Percentiles rank a stretch among this genome's conserved stretches.
phyloP scores from a whole-genome alignment of 73 alveolate species.

The Uronychia setigera region DNA sequence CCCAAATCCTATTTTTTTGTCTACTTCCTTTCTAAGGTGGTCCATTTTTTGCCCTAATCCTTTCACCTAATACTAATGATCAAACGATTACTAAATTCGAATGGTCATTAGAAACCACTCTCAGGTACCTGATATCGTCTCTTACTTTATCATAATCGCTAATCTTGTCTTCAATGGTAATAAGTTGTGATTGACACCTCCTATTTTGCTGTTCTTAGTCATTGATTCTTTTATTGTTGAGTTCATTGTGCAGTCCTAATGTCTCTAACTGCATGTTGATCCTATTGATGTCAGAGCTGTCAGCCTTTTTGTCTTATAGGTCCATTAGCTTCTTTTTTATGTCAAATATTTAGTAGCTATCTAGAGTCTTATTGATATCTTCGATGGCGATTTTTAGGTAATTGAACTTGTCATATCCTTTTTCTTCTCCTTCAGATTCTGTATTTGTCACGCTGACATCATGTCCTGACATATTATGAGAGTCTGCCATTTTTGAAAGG shows the following conservation, averaged over 20 bases:
- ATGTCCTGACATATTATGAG: too few relatives aligned
- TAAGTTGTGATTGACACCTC: neutral
- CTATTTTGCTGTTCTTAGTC: neutral
- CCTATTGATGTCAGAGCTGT: too few relatives aligned
- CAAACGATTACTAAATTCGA: neutral
- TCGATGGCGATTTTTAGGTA: too few relatives aligned
- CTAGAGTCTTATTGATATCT: too few relatives aligned
- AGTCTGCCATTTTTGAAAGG: too few relatives aligned
- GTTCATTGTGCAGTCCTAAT: neutral
- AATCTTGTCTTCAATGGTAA: neutral
- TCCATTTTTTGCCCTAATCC: neutral
- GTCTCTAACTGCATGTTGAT: neutral
- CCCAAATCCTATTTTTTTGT: neutral
- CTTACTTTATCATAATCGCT: neutral
- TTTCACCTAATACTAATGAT: neutral
- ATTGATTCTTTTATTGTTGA: neutral
- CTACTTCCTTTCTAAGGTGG: neutral
- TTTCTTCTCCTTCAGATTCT: too few relatives aligned
- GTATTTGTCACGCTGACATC: too few relatives aligned
- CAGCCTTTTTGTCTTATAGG: too few relatives aligned
- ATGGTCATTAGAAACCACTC: neutral
- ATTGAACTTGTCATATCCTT: too few relatives aligned
- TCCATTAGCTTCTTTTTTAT: too few relatives aligned
- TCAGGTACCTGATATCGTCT: neutral
- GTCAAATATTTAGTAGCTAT: too few relatives aligned